Conservation (phyloP, 257 asterid species). For the Eucommia ulmoides region DNA sequence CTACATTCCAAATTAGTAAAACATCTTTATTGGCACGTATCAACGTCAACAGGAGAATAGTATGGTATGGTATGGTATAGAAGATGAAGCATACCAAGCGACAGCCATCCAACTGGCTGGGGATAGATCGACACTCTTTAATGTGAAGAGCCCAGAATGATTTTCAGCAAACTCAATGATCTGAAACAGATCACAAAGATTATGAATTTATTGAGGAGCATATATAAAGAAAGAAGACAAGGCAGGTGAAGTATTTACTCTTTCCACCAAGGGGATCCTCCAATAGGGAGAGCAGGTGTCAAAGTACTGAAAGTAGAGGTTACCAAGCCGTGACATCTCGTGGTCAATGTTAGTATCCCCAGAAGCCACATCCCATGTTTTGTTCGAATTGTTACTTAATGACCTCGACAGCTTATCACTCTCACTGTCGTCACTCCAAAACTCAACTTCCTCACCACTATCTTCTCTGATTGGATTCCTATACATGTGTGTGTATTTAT, state of each 20-base stretch:
- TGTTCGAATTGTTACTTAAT: slow-evolving; percentile 11
- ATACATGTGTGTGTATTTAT: background rate
- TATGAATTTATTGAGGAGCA: background rate
- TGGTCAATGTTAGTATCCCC: slow-evolving; percentile 9
- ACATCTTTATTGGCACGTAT: background rate
- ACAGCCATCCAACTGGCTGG: slow-evolving; percentile 95
- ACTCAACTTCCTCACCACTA: background rate
- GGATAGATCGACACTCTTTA: slow-evolving; percentile 69
- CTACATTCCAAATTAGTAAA: background rate
- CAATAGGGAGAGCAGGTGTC: slow-evolving; percentile 18
- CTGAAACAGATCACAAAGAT: slow-evolving; percentile 17
- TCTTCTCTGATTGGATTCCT: slow-evolving; percentile 6
- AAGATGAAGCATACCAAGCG: slow-evolving; percentile 42
- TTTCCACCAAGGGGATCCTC: slow-evolving; percentile 18
- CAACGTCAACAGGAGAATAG: too few relatives aligned
- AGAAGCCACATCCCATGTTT: slow-evolving; percentile 6
- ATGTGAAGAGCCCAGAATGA: slow-evolving; percentile 48
- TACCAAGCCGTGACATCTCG: slow-evolving; percentile 11
- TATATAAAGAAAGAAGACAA: background rate
- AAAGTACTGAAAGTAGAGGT: slow-evolving; percentile 15
- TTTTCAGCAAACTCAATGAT: slow-evolving; percentile 33
- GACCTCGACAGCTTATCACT: slow-evolving; percentile 13
- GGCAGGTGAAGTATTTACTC: slow-evolving; percentile 4
- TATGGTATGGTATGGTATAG: too few relatives aligned
- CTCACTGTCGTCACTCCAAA: slow-evolving; percentile 12